These are phyloP conservation scores for Cichorium intybus DNA, from an alignment of 140 eudicot genomes.

Conservation along the genomic window DNA sequence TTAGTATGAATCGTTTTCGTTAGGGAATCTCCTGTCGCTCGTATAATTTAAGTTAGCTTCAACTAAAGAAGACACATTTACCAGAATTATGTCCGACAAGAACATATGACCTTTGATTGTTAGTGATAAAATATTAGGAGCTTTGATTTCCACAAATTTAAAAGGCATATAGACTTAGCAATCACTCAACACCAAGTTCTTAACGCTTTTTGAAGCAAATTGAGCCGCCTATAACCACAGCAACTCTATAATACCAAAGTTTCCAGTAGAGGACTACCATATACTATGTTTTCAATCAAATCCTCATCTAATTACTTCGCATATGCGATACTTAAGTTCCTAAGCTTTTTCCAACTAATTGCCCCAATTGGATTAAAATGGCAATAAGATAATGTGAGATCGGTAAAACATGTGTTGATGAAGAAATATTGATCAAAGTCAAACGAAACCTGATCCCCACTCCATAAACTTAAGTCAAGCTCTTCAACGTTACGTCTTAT, in stretches of 20 bases:
- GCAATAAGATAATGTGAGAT: neutral
- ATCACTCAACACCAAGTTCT: neutral
- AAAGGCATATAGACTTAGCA: too few species aligned
- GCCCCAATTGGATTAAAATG: neutral
- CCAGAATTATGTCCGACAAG: slow-evolving; percentile 15
- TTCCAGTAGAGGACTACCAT: neutral
- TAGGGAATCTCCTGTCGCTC: too few species aligned
- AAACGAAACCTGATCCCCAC: neutral
- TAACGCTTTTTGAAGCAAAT: neutral
- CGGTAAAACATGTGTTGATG: neutral
- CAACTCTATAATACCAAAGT: neutral
- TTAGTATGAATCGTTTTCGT: slow-evolving; percentile 7
- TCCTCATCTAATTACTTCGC: neutral
- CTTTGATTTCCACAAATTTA: slow-evolving; percentile 8
- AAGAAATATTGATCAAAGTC: neutral
- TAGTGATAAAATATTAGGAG: slow-evolving; percentile 17
- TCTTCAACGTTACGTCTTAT: neutral
- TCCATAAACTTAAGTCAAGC: neutral
- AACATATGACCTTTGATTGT: neutral
- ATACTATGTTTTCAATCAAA: slow-evolving; percentile 1
- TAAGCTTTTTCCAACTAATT: neutral
- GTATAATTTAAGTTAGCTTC: slow-evolving; percentile 25
- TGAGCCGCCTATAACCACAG: neutral
- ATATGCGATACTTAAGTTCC: neutral
- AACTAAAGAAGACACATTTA: slow-evolving; percentile 23